Base-by-base conservation (phyloP, 192 early-diverging fungal genomes). In the Linnemannia schmuckeri region DNA sequence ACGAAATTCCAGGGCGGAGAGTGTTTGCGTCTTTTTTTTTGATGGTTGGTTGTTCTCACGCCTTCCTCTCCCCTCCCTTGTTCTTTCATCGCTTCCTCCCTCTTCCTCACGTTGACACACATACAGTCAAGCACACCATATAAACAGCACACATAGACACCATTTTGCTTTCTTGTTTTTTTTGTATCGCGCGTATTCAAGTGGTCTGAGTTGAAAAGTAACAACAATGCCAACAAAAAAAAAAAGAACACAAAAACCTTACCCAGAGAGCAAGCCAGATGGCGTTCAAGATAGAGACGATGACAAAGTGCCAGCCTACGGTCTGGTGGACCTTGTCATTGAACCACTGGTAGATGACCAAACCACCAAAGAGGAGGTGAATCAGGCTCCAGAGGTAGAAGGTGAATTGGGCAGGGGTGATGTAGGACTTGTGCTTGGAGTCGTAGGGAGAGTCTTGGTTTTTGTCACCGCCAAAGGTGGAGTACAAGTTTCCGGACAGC, bases 251-350 rank as follows among this genome's bases (percentile, higher is more conserved):
- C 20, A 22, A 27, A 54, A 37, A 42, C 84, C 90, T 91, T 89
- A 93, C 91, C 90, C 92, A 93, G 37, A 93, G 87, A 81, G 85
- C 87, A 41, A 93, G 82, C 94, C 94, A 94, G 75, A 92, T 81
- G 54, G 91, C 78, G 46, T 92, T 93, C 30, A 93, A 77, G 68
- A 95, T 41, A 13, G 89, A 89, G 42, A 93, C 89, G 33, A 91
- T 72, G 71, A 93, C 92, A 89, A 94, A 95, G 83, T 92, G 92
- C 90, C 91, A 91, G 69, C 91, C 90, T 73, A 93, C 89, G 74
- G 89, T 93, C 37, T 93, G 85, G 72, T 91, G 87, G 78, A 93
- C 91, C 66, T 76, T 89, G 35, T 94, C 94, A 47, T 85, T 80
- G 82, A 93, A 92, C 85, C 88, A 93, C 87, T 95, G 94, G 87